Evolutionary conservation across 2,329 filamentous ascomycete species (phyloP).

Genomic region (Monosporascus sp.): DNA sequence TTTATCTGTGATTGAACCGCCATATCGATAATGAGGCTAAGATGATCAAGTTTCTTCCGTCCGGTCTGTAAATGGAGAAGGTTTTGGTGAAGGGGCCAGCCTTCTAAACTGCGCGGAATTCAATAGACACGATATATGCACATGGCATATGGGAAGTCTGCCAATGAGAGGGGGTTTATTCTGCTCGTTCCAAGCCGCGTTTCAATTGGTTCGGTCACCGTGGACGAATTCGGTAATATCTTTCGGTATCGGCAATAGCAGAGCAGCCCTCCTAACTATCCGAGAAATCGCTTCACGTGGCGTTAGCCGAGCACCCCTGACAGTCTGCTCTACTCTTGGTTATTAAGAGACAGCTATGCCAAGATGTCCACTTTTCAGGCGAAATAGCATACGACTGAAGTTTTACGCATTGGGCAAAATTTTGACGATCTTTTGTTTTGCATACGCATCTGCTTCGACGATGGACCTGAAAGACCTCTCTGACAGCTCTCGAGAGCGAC

Average conservation of each 20-base stretch:
- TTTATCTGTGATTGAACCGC: not conserved
- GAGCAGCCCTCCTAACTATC: constrained; percentile 1
- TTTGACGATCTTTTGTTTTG: not conserved
- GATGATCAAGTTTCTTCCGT: not conserved
- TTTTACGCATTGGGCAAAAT: not conserved
- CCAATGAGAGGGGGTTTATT: not conserved
- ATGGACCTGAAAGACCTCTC: not conserved
- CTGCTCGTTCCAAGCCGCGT: not conserved
- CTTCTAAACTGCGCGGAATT: not conserved
- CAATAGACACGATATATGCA: not conserved
- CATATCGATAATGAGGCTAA: constrained; percentile 1
- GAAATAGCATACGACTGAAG: not conserved
- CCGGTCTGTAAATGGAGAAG: not conserved
- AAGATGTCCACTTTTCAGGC: not conserved
- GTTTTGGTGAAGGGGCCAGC: not conserved
- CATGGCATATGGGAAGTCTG: not conserved
- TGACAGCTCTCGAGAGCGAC: not conserved
- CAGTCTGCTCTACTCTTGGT: not conserved
- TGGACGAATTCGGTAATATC: constrained; percentile 2
- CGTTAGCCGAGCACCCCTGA: constrained; percentile 6
- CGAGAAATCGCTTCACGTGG: not conserved
- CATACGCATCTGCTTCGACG: not conserved
- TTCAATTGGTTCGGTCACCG: too few species aligned
- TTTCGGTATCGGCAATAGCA: constrained; percentile 4
- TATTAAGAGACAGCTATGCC: not conserved